Percentiles rank a stretch among this genome's conserved stretches.
Evolutionary conservation across 495 filamentous ascomycete species (phyloP).

Genomic region (Hypoxylon crocopeplum): DNA sequence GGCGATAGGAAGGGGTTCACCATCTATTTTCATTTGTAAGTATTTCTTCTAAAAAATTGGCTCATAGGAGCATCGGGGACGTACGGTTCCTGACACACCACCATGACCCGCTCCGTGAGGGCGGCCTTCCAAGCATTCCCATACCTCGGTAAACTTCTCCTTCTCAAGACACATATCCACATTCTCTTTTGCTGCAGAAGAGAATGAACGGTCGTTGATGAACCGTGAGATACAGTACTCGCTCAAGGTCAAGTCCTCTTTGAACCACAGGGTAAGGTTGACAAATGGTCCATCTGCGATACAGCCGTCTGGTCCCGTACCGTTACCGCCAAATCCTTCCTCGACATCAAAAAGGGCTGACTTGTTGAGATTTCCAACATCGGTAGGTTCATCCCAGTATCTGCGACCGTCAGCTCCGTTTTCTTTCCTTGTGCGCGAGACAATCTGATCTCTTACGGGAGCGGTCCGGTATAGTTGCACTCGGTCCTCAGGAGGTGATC

Average conservation of each 20-base stretch:
- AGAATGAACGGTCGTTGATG: constrained; percentile 41
- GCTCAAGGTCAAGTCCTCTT: constrained; percentile 19
- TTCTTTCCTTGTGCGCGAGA: background rate
- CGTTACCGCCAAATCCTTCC: constrained; percentile 54
- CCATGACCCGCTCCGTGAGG: constrained; percentile 52
- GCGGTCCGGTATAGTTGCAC: constrained; percentile 52
- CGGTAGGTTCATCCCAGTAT: constrained; percentile 56
- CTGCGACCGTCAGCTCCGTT: constrained; percentile 22
- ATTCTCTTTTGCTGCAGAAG: constrained; percentile 7
- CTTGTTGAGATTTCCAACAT: constrained; percentile 45
- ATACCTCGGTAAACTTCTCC: constrained; percentile 36
- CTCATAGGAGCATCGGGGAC: background rate
- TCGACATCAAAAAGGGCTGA: constrained; percentile 44
- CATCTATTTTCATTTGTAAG: constrained; percentile 37
- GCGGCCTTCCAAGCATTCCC: constrained; percentile 48
- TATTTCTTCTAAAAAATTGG: background rate
- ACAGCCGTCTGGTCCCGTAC: constrained; percentile 39
- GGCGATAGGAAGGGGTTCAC: constrained; percentile 36
- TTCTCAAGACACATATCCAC: constrained; percentile 43
- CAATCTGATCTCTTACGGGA: constrained; percentile 49
- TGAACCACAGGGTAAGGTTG: constrained; percentile 47
- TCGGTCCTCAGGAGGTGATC: constrained; percentile 51
- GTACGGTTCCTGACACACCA: constrained; percentile 43
- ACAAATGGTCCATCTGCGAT: constrained; percentile 54
- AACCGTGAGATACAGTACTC: constrained; percentile 47